These are phyloP conservation scores for Chimonanthus praecox DNA, from an alignment of 164 flowering plant genomes.

Conservation along the genomic window DNA sequence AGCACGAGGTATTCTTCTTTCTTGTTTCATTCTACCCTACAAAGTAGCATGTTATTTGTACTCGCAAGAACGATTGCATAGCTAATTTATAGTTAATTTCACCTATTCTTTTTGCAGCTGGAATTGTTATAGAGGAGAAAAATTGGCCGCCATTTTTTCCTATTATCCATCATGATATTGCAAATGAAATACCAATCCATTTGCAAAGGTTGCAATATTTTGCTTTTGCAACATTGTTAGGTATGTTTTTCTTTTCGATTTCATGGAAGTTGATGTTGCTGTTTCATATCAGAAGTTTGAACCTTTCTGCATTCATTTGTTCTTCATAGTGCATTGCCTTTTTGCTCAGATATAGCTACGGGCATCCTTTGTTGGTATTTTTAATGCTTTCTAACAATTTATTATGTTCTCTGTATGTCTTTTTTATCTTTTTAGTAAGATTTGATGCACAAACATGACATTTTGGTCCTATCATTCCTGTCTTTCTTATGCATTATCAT, in stretches of 20 bases:
- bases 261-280: not conserved
- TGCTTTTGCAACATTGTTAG: conserved; percentile 36
- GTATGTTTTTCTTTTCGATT: conserved; percentile 15
- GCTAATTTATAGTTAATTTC: too few species aligned
- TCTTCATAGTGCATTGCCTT: not conserved
- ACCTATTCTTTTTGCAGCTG: conserved; percentile 44
- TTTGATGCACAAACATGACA: too few species aligned
- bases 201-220: conserved; percentile 36
- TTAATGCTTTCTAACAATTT: not conserved
- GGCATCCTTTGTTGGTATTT: not conserved
- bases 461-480: too few species aligned
- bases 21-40: not conserved
- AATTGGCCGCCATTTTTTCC: conserved; percentile 92
- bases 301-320: not conserved
- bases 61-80: too few species aligned
- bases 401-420: too few species aligned
- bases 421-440: too few species aligned
- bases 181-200: conserved; percentile 75
- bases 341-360: not conserved
- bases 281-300: not conserved
- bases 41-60: not conserved
- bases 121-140: conserved; percentile 75
- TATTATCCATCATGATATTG: conserved; percentile 84
- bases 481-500: too few species aligned
- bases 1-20: conserved; percentile 54